Conservation (phyloP, 805 yeast species). For the Wickerhamiella hasegawae region DNA sequence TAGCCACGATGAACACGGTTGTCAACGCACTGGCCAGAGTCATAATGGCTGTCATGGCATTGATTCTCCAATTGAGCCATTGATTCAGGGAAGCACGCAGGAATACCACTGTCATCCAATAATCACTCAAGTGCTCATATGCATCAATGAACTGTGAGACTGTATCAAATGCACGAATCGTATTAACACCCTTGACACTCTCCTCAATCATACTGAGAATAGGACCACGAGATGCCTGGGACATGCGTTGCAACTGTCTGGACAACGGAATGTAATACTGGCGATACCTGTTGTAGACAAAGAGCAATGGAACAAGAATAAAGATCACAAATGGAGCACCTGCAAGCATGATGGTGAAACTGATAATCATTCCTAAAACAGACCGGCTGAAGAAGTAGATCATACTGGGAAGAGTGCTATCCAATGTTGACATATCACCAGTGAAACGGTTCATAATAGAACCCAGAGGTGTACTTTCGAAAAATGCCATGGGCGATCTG, state of each 20-base stretch:
- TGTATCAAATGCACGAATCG: constrained; percentile 52
- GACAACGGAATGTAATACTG: constrained; percentile 42
- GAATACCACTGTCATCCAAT: constrained; percentile 28
- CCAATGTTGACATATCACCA: constrained; percentile 72
- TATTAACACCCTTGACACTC: constrained; percentile 51
- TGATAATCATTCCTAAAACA: constrained; percentile 28
- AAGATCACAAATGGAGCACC: constrained; percentile 77
- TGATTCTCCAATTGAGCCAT: constrained; percentile 73
- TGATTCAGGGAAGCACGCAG: constrained; percentile 44
- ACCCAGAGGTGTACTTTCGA: constrained; percentile 91
- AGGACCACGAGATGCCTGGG: constrained; percentile 48
- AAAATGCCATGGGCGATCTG: constrained; percentile 85
- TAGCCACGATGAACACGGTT: constrained; percentile 39
- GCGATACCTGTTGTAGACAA: constrained; percentile 47
- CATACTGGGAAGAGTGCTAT: constrained; percentile 36
- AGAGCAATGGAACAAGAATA: constrained; percentile 44
- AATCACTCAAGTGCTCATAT: constrained; percentile 24
- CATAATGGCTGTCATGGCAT: constrained; percentile 69
- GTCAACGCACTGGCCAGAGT: constrained; percentile 65
- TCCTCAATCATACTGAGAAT: constrained; percentile 64
- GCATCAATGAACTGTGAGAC: constrained; percentile 34
- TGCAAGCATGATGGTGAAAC: constrained; percentile 54
- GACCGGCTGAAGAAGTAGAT: constrained; percentile 22
- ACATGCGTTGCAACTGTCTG: constrained; percentile 55
- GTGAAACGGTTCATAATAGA: constrained; percentile 81